Evolutionary conservation across 495 filamentous ascomycete species (phyloP).

Genomic region (Penicillium daleae): DNA sequence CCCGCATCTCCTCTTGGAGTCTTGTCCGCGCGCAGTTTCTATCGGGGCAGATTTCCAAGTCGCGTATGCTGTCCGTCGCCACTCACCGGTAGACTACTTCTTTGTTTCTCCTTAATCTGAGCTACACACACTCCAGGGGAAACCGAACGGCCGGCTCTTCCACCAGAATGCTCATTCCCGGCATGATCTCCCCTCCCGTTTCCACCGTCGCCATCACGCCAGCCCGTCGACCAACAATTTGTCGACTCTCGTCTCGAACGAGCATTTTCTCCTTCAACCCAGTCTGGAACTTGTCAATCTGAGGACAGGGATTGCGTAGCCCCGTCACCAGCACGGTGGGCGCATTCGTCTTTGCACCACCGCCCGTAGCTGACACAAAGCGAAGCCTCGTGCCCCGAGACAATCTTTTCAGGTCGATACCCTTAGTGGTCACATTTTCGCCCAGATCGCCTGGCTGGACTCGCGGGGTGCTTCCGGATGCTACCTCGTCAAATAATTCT

Average conservation of each 20-base stretch:
- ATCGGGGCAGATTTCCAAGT: too few species aligned
- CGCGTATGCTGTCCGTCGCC: too few species aligned
- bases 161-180: background rate
- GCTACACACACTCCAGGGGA: background rate
- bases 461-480: background rate
- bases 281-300: background rate
- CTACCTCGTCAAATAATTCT: background rate
- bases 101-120: conserved; percentile 12
- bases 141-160: background rate
- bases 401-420: background rate
- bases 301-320: background rate
- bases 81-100: too few species aligned
- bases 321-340: background rate
- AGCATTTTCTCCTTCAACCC: background rate
- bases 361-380: background rate
- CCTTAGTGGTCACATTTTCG: background rate
- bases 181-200: background rate
- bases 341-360: background rate
- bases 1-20: conserved; percentile 13
- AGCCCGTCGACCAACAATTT: conserved; percentile 4
- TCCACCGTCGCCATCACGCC: conserved; percentile 4
- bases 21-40: too few species aligned
- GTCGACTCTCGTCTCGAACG: background rate
- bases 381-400: background rate
- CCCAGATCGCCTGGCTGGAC: background rate